Percentiles rank a stretch among this genome's conserved stretches.
phyloP scores from a whole-genome alignment of 2,329 filamentous ascomycete species.

The Cladosporium sp. region DNA sequence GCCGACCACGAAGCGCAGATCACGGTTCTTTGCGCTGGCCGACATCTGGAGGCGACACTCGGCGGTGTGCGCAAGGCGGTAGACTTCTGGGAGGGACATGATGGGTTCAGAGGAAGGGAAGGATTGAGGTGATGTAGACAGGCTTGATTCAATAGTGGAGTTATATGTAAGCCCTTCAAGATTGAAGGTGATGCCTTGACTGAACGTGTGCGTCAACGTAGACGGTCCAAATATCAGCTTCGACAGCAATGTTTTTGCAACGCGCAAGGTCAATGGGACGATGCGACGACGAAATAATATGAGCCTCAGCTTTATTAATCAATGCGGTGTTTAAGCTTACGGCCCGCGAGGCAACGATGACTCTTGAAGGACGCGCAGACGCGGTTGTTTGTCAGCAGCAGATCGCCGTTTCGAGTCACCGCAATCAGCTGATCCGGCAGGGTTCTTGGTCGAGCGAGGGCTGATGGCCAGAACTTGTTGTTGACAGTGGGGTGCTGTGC shows the following conservation, averaged over 20 bases:
- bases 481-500: neutral
- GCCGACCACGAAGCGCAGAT: constrained; percentile 33
- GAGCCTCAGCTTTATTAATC: constrained; percentile 12
- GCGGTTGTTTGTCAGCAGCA: constrained; percentile 7
- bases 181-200: neutral
- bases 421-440: constrained; percentile 6
- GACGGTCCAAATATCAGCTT: neutral
- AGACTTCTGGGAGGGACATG: constrained; percentile 34
- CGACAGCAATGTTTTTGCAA: neutral
- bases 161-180: neutral
- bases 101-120: neutral
- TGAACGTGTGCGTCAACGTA: neutral
- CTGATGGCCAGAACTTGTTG: neutral
- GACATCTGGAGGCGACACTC: constrained; percentile 32
- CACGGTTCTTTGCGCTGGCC: constrained; percentile 30
- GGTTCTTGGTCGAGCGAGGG: constrained; percentile 3
- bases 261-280: neutral
- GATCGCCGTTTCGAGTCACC: constrained; percentile 5
- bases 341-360: constrained; percentile 9
- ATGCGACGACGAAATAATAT: neutral
- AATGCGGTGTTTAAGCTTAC: constrained; percentile 12
- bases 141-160: neutral
- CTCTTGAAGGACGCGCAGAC: neutral
- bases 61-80: constrained; percentile 32
- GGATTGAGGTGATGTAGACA: neutral